These are phyloP conservation scores for Papilionanthe hybrid DNA, from an alignment of 116 monocot species.

Conservation along the genomic window DNA sequence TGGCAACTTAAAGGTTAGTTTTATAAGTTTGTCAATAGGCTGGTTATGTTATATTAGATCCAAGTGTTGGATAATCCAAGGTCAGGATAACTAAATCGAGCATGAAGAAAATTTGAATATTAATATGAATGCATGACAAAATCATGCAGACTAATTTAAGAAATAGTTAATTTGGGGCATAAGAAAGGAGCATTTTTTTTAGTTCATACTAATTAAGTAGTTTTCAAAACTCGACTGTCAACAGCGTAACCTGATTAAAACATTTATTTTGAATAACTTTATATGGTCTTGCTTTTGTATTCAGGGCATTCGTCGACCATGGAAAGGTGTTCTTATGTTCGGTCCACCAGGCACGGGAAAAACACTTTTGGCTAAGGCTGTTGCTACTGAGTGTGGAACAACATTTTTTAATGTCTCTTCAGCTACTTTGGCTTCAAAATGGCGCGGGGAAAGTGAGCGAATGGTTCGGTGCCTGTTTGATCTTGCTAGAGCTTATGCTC, in stretches of 20 bases:
- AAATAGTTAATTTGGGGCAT: not conserved
- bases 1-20: not conserved
- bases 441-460: conserved; percentile 99
- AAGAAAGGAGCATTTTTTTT: not conserved
- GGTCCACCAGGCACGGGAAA: conserved; percentile 98
- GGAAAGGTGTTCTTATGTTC: conserved; percentile 99
- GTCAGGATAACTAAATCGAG: not conserved
- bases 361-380: conserved; percentile 94
- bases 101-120: not conserved
- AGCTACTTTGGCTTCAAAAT: conserved; percentile 97
- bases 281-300: conserved; percentile 2
- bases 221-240: not conserved
- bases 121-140: not conserved
- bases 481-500: conserved; percentile 94
- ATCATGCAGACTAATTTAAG: not conserved
- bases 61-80: not conserved
- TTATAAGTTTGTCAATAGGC: not conserved
- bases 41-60: not conserved
- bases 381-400: conserved; percentile 97
- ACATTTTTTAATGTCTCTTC: conserved; percentile 99
- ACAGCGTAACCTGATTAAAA: not conserved
- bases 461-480: conserved; percentile 96
- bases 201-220: not conserved
- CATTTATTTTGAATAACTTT: conserved; percentile 5
- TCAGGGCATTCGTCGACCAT: conserved; percentile 91